These are phyloP conservation scores for Cenchrus fungigraminus DNA, from an alignment of 176 grass and related monocot species.

Conservation along the genomic window DNA sequence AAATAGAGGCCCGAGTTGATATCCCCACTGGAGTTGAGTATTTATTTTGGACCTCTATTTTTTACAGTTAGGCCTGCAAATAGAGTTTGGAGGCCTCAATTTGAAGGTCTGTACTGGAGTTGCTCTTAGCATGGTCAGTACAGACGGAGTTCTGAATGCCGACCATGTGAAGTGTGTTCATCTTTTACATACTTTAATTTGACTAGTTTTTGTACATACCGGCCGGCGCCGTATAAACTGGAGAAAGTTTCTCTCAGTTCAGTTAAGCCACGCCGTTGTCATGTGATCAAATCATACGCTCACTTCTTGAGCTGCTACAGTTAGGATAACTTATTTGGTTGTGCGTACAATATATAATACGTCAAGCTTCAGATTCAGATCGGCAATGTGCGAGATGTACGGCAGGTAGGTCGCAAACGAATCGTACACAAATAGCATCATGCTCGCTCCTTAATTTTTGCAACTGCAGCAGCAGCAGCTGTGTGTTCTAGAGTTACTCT, in stretches of 20 bases:
- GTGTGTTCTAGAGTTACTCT: no score
- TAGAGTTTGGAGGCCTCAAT: no score
- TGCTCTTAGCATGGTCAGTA: neutral
- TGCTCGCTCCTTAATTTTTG: no score
- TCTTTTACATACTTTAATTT: neutral
- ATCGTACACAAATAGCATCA: no score
- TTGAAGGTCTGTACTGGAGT: no score
- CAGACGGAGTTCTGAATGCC: neutral
- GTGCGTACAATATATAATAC: neutral
- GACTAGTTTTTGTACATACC: conserved; percentile 23
- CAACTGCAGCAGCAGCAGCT: no score
- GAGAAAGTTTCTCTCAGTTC: neutral
- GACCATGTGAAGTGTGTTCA: conserved; percentile 41
- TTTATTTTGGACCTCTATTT: no score
- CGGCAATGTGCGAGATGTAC: neutral
- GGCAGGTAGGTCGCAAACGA: neutral
- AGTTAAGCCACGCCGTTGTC: neutral
- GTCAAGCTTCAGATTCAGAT: conserved; percentile 34
- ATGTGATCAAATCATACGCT: conserved; percentile 35
- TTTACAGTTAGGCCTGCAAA: no score
- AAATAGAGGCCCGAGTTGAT: no score
- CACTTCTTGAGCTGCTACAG: neutral
- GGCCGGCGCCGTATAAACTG: neutral
- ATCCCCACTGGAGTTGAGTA: no score
- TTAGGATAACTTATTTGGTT: conserved; percentile 9